phyloP scores from a whole-genome alignment of 257 asterid species.

The Solanum sitiens region DNA sequence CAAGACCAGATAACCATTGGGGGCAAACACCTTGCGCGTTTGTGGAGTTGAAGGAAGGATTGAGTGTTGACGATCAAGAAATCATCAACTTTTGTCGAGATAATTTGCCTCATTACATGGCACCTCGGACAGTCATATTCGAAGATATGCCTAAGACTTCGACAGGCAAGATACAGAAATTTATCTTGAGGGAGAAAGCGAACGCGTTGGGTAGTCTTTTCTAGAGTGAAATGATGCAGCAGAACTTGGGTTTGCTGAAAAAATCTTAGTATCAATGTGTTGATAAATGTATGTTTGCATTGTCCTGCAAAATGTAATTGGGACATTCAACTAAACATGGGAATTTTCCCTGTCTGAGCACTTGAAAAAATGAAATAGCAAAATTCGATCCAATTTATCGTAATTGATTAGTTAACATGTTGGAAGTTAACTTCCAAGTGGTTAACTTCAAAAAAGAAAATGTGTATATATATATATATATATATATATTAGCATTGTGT shows the following conservation, averaged over 20 bases:
- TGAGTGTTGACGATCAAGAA: constrained; percentile 6
- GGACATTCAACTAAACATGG: not conserved
- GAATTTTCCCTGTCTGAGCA: not conserved
- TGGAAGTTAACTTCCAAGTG: not conserved
- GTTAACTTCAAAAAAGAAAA: not conserved
- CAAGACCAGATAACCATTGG: constrained; percentile 27
- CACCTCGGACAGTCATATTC: constrained; percentile 21
- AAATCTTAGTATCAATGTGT: not conserved
- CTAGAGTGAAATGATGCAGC: not conserved
- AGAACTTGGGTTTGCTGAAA: not conserved
- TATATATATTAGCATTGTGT: no score
- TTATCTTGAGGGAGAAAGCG: constrained; percentile 18
- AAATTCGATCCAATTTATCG: not conserved
- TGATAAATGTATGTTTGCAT: not conserved
- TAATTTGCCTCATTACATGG: constrained; percentile 26
- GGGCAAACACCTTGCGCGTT: constrained; percentile 31
- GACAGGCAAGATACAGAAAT: constrained; percentile 28
- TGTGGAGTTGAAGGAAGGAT: constrained; percentile 18
- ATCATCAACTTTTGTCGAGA: constrained; percentile 22
- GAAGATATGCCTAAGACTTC: constrained; percentile 29
- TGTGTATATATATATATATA: no score
- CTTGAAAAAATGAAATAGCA: not conserved
- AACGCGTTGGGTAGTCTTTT: constrained; percentile 21
- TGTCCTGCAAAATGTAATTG: not conserved
- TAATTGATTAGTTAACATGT: not conserved